Base-by-base conservation (phyloP, 2,329 filamentous ascomycete genomes). In the Fusarium dimerum region DNA sequence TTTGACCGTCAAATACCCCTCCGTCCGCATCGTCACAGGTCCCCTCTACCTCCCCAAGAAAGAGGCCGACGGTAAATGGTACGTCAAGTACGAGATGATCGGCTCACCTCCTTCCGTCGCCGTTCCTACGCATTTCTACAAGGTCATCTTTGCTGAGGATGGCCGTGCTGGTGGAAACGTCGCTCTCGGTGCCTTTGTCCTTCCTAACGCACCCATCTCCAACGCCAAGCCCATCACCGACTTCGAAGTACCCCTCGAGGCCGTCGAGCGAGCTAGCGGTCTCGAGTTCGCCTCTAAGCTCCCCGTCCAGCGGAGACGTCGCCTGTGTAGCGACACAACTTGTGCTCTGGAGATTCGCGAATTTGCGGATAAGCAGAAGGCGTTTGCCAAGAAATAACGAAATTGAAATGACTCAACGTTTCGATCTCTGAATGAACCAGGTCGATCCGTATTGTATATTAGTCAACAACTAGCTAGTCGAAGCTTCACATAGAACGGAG, bases 81-180 rank as follows among this genome's bases (percentile, higher is more conserved):
- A 92, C 62, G 92, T 97, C 52, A 87, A 81, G 55, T 97, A 99
- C 77, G 94, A 99, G 77, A 88, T 99, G 54, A 96, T 99, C 64
- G 94, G 94, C 39, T 88, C 81, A 69, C 94, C 94, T 60, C 93
- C 94, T 8, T 95, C 92, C 66, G 89, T 99, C 50, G 92, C 94
- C 26, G 94, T 99, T 48, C 94, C 94, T 3, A 99, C 94, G 18
- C 94, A 99, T 73, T 99, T 99, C 76, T 99, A 96, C 83, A 99
- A 99, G 78, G 91, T 99, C 67, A 94, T 99, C 64, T 96, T 94
- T 67, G 94, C 90, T 26, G 94, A 99, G 75, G 91, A 96, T 66
- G 89, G 88, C 4, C 76, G 73, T 2, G 73, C 68, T 10, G 79
- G 79, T 26, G 89, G 90, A 16, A 87, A 87, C 58, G 94, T 99